A percentile compares a stretch with the other conserved stretches of the same genome.
These are phyloP conservation scores for Nigrospora sphaerica DNA, from an alignment of 2,329 filamentous ascomycete genomes.

Conservation along the genomic window DNA sequence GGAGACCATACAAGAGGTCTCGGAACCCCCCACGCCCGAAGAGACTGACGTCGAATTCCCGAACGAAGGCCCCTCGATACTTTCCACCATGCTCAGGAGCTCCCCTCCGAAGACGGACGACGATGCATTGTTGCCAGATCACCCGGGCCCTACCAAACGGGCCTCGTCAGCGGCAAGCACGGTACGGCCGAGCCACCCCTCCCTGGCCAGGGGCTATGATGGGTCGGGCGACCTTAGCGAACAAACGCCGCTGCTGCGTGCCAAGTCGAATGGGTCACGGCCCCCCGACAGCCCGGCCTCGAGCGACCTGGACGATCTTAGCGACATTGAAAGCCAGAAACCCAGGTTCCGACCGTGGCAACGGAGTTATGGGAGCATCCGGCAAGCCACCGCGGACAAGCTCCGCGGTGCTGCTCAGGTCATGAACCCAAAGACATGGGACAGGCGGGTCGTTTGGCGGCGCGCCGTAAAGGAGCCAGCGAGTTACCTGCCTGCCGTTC, in stretches of 20 bases:
- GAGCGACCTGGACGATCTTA: constrained; percentile 18
- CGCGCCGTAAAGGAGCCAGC: constrained; percentile 59
- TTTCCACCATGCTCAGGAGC: constrained; percentile 42
- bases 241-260: constrained; percentile 38
- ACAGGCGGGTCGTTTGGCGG: constrained; percentile 57
- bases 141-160: not conserved
- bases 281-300: constrained; percentile 14
- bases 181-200: not conserved
- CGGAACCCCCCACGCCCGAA: constrained; percentile 18
- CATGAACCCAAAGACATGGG: constrained; percentile 64
- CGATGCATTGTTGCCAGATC: constrained; percentile 1
- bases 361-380: constrained; percentile 17
- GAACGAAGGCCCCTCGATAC: constrained; percentile 20
- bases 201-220: constrained; percentile 1
- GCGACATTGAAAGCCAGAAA: constrained; percentile 47
- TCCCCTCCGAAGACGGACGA: constrained; percentile 33
- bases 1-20: constrained; percentile 20
- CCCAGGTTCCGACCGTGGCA: constrained; percentile 11
- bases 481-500: constrained; percentile 73
- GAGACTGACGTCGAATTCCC: constrained; percentile 8
- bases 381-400: constrained; percentile 8
- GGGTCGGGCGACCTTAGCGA: constrained; percentile 21
- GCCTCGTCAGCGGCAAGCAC: not conserved
- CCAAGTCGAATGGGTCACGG: constrained; percentile 21
- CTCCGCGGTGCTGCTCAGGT: constrained; percentile 21